Evolutionary conservation across 495 filamentous ascomycete species (phyloP).

Genomic region (Neurospora terricola): DNA sequence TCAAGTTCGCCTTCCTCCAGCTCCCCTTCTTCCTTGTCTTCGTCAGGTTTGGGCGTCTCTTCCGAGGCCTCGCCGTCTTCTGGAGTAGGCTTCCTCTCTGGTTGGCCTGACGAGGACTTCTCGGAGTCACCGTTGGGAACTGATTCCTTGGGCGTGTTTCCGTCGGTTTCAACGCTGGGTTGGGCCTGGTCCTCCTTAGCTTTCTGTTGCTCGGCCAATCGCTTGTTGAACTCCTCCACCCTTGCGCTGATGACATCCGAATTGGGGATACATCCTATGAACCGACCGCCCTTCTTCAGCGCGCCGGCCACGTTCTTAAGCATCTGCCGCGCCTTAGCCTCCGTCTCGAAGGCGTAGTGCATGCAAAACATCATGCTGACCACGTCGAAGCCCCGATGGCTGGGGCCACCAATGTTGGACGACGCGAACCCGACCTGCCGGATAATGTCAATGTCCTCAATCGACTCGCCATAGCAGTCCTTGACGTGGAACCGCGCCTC

Average conservation of each 20-base stretch:
- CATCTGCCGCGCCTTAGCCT: conserved; percentile 83
- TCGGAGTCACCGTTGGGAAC: neutral
- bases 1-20: conserved; percentile 32
- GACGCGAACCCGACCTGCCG: conserved; percentile 76
- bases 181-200: conserved; percentile 19
- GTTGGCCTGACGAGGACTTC: neutral
- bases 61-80: conserved; percentile 2
- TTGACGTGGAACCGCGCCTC: conserved; percentile 77
- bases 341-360: conserved; percentile 95
- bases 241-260: conserved; percentile 70
- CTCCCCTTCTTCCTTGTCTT: conserved; percentile 37
- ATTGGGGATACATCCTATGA: conserved; percentile 88
- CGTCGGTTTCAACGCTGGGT: neutral
- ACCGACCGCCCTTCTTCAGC: conserved; percentile 86
- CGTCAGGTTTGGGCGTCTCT: neutral
- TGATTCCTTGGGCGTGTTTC: neutral
- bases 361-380: conserved; percentile 99
- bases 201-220: conserved; percentile 43
- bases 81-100: neutral
- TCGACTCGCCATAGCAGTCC: conserved; percentile 77
- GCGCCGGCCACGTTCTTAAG: conserved; percentile 81
- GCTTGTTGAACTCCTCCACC: conserved; percentile 52
- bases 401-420: conserved; percentile 49
- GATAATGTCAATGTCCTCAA: conserved; percentile 68
- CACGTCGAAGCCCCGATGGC: conserved; percentile 75